phyloP scores from a whole-genome alignment of 352 stramenopile genomes.

The Globisporangium alternatum region DNA sequence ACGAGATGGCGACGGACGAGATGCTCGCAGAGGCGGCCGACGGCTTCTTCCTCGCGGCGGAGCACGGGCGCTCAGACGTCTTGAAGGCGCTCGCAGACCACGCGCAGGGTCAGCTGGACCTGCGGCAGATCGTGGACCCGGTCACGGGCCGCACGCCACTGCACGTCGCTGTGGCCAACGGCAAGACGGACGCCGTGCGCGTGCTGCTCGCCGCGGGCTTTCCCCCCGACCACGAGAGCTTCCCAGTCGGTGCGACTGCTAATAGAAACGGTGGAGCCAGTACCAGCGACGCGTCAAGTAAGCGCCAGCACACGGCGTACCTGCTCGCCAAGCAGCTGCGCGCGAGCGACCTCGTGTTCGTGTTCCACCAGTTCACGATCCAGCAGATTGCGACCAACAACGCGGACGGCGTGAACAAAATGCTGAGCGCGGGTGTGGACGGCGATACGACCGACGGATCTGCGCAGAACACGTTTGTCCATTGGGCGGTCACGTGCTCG shows the following conservation, averaged over 20 bases:
- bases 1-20: conserved; percentile 13
- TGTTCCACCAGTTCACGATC: conserved; percentile 87
- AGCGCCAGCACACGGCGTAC: conserved; percentile 49
- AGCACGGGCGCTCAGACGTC: conserved; percentile 81
- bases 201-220: conserved; percentile 79
- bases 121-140: conserved; percentile 56
- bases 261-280: not conserved
- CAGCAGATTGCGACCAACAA: conserved; percentile 77
- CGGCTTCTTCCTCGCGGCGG: conserved; percentile 79
- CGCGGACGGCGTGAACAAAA: conserved; percentile 44
- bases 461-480: conserved; percentile 61
- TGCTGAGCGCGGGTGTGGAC: conserved; percentile 63
- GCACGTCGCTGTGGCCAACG: conserved; percentile 67
- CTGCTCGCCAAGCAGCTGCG: conserved; percentile 56
- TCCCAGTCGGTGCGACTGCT: not conserved
- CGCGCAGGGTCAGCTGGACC: conserved; percentile 42
- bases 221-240: conserved; percentile 49
- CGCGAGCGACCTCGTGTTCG: conserved; percentile 58
- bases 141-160: conserved; percentile 64
- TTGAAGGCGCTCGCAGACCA: conserved; percentile 82
- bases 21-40: conserved; percentile 69
- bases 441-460: conserved; percentile 48
- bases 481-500: conserved; percentile 81
- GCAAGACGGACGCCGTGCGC: conserved; percentile 76
- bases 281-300: conserved; percentile 6